These are phyloP conservation scores for Groenewaldozyma salmanticensis DNA, from an alignment of 805 yeast genomes.

Conservation along the genomic window DNA sequence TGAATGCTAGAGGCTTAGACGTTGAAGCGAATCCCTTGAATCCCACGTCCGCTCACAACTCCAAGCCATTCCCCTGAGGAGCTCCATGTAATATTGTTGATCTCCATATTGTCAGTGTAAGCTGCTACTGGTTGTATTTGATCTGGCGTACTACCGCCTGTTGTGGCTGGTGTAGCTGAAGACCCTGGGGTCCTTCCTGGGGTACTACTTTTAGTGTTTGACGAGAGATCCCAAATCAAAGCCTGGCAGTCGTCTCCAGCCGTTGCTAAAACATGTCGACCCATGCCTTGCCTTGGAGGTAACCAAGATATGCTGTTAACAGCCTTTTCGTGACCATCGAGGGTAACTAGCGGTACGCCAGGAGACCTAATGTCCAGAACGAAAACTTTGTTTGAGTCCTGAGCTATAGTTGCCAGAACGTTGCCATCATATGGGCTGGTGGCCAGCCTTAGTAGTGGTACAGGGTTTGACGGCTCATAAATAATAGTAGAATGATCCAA, in stretches of 20 bases:
- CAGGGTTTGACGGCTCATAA: slow-evolving; percentile 49
- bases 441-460: slow-evolving; percentile 65
- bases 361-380: slow-evolving; percentile 83
- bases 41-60: slow-evolving; percentile 54
- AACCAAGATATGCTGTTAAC: slow-evolving; percentile 80
- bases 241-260: slow-evolving; percentile 55
- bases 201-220: slow-evolving; percentile 22
- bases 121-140: slow-evolving; percentile 29
- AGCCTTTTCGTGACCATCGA: slow-evolving; percentile 58
- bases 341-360: slow-evolving; percentile 62
- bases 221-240: slow-evolving; percentile 56
- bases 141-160: slow-evolving; percentile 4
- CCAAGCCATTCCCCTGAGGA: slow-evolving; percentile 76
- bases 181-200: slow-evolving; percentile 23
- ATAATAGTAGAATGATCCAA: slow-evolving; percentile 91
- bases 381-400: slow-evolving; percentile 52
- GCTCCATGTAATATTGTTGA: slow-evolving; percentile 71
- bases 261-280: slow-evolving; percentile 55
- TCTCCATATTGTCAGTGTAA: slow-evolving; percentile 56
- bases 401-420: slow-evolving; percentile 73
- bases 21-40: slow-evolving; percentile 43
- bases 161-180: background rate
- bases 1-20: too few species aligned
- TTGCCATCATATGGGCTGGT: slow-evolving; percentile 75
- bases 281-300: slow-evolving; percentile 43